Percentiles rank a stretch among this genome's conserved stretches.
These are phyloP conservation scores for Teunomyces barrocoloradensis DNA, from an alignment of 805 yeast genomes.

Conservation along the genomic window DNA sequence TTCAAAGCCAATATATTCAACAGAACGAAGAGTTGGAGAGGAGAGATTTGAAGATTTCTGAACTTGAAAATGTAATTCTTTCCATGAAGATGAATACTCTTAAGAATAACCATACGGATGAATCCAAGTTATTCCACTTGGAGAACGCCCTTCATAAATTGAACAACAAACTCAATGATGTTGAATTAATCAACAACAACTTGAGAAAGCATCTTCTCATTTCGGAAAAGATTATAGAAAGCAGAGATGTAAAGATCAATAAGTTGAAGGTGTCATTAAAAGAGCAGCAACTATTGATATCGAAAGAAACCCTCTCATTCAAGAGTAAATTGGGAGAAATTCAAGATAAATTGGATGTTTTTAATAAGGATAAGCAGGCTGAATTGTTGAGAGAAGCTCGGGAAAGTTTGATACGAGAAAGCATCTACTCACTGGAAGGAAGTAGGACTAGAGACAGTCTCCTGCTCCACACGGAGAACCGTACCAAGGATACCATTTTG, in stretches of 20 bases:
- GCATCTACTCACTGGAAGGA: slow-evolving; percentile 14
- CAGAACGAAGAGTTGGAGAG: slow-evolving; percentile 21
- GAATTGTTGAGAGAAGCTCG: slow-evolving; percentile 12
- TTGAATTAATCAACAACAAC: slow-evolving; percentile 58
- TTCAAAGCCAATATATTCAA: slow-evolving; percentile 5
- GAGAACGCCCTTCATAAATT: slow-evolving; percentile 59
- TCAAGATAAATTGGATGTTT: slow-evolving; percentile 16
- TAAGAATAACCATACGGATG: slow-evolving; percentile 37
- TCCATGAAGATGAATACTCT: slow-evolving; percentile 28
- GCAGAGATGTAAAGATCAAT: slow-evolving; percentile 55
- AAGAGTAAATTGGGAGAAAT: slow-evolving; percentile 40
- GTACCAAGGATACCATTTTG: slow-evolving; percentile 11
- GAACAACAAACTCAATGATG: slow-evolving; percentile 56
- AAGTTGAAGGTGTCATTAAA: slow-evolving; percentile 49
- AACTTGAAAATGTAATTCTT: slow-evolving; percentile 28
- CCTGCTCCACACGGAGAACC: slow-evolving; percentile 12
- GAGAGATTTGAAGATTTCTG: slow-evolving; percentile 28
- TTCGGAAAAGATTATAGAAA: slow-evolving; percentile 54
- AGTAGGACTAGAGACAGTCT: slow-evolving; percentile 12
- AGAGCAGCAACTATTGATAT: slow-evolving; percentile 50
- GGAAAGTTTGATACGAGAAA: slow-evolving; percentile 13
- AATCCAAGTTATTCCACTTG: slow-evolving; percentile 49
- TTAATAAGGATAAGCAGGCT: slow-evolving; percentile 12
- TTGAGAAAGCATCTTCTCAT: slow-evolving; percentile 55
- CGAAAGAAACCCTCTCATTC: slow-evolving; percentile 48